phyloP scores from a whole-genome alignment of 768 basidiomycete genomes.

The Boletus sp. region DNA sequence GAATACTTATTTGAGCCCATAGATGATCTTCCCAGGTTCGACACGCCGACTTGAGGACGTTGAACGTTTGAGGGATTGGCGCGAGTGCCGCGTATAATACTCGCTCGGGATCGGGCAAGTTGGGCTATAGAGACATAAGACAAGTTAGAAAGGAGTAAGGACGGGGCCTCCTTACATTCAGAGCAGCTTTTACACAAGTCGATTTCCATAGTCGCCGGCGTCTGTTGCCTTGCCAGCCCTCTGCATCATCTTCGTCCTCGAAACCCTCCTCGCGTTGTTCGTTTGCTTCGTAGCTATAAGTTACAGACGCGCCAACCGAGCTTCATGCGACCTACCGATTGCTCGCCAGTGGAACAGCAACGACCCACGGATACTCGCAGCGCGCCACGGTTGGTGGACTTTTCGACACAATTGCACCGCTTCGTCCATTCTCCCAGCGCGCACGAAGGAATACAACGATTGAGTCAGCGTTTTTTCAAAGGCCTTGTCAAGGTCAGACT shows the following conservation, averaged over 20 bases:
- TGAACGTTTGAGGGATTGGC: constrained; percentile 65
- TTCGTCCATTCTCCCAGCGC: constrained; percentile 82
- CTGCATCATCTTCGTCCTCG: constrained; percentile 42
- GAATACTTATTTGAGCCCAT: constrained; percentile 83
- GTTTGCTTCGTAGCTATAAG: constrained; percentile 42
- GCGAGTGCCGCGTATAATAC: constrained; percentile 83
- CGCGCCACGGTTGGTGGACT: constrained; percentile 89
- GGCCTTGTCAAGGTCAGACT: constrained; percentile 44
- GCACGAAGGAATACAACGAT: constrained; percentile 76
- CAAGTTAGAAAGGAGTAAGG: neutral
- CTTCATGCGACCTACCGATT: constrained; percentile 49
- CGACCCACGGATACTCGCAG: constrained; percentile 85
- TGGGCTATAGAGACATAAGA: constrained; percentile 38
- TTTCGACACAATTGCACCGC: constrained; percentile 80
- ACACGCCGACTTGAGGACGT: constrained; percentile 69
- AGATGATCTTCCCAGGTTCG: constrained; percentile 94
- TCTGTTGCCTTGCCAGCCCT: constrained; percentile 71
- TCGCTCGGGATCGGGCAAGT: constrained; percentile 72
- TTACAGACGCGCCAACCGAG: constrained; percentile 22
- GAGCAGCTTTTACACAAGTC: constrained; percentile 75
- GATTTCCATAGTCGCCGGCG: constrained; percentile 85
- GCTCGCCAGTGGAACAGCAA: constrained; percentile 73
- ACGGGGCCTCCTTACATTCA: constrained; percentile 49
- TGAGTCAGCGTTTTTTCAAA: constrained; percentile 79
- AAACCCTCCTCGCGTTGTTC: constrained; percentile 48